Evolutionary conservation across 352 stramenopile genomes (phyloP).

Genomic region (Phytophthora macrochlamydospora): DNA sequence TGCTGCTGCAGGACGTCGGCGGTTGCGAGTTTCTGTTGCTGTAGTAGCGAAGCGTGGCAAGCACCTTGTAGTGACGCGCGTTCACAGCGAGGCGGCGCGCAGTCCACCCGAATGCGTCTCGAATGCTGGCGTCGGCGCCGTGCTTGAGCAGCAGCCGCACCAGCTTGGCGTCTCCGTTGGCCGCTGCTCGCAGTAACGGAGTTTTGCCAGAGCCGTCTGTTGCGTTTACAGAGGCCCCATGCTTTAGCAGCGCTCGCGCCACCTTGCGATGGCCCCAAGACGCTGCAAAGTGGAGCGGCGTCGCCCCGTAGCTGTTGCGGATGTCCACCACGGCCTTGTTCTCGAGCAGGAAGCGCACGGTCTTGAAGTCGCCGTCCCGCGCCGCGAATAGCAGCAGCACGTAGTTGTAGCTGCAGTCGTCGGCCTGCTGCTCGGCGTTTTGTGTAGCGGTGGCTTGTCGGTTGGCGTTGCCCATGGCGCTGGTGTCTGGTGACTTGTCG

Average conservation of each 20-base stretch:
- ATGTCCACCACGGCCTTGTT: slow-evolving; percentile 21
- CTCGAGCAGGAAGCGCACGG: slow-evolving; percentile 18
- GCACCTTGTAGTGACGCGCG: slow-evolving; percentile 12
- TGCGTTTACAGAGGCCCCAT: slow-evolving; percentile 19
- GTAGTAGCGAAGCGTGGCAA: slow-evolving; percentile 14
- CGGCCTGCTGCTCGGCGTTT: slow-evolving; percentile 7
- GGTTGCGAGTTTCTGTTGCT: neutral
- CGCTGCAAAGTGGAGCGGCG: slow-evolving; percentile 24
- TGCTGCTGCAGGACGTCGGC: too few species aligned
- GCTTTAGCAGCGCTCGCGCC: slow-evolving; percentile 20
- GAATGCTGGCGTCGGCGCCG: slow-evolving; percentile 7
- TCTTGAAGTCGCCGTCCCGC: slow-evolving; percentile 21
- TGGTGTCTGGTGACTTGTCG: slow-evolving; percentile 3
- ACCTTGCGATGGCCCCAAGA: slow-evolving; percentile 10
- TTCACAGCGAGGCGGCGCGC: slow-evolving; percentile 15
- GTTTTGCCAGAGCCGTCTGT: slow-evolving; percentile 24
- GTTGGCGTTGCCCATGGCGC: slow-evolving; percentile 21
- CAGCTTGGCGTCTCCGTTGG: slow-evolving; percentile 23
- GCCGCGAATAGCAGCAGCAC: slow-evolving; percentile 21
- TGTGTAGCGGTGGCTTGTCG: neutral
- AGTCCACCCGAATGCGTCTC: slow-evolving; percentile 22
- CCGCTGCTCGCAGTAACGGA: slow-evolving; percentile 14
- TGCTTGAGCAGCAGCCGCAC: slow-evolving; percentile 22
- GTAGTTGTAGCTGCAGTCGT: slow-evolving; percentile 20
- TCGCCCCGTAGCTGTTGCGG: slow-evolving; percentile 22